Conservation (phyloP, 345 rosid species). For the Cardamine resedifolia region DNA sequence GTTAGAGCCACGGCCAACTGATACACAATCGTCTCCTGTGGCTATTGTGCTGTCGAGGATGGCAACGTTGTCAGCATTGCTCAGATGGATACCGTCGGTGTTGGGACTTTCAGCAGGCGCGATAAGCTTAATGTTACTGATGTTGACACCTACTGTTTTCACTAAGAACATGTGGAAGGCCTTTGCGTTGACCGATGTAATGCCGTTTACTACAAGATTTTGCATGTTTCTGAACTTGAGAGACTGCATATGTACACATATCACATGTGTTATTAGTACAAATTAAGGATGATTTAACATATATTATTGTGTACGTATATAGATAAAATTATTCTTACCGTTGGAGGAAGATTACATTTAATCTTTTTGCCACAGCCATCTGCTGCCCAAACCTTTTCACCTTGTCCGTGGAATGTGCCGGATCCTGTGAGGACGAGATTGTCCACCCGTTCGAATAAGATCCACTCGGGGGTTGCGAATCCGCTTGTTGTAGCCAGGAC, state of each 20-base stretch:
- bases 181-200: slow-evolving; percentile 51
- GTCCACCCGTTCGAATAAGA: slow-evolving; percentile 48
- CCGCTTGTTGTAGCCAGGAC: slow-evolving; percentile 43
- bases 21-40: slow-evolving; percentile 40
- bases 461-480: slow-evolving; percentile 44
- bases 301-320: too few relatives aligned
- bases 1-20: slow-evolving; percentile 40
- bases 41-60: slow-evolving; percentile 33
- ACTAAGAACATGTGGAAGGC: slow-evolving; percentile 55
- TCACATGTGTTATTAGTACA: background rate
- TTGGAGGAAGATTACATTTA: slow-evolving; percentile 47
- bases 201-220: slow-evolving; percentile 35
- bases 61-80: slow-evolving; percentile 32
- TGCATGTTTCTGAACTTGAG: slow-evolving; percentile 42
- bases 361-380: slow-evolving; percentile 41
- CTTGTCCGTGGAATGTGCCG: slow-evolving; percentile 68
- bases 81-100: slow-evolving; percentile 41
- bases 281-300: background rate
- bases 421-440: slow-evolving; percentile 50
- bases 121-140: slow-evolving; percentile 37
- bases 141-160: slow-evolving; percentile 20
- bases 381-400: slow-evolving; percentile 45
- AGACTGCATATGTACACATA: slow-evolving; percentile 39
- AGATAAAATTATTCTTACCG: slow-evolving; percentile 32
- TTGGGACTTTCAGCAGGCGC: slow-evolving; percentile 61